Conservation (phyloP, 371 early-diverging fungal genomes). For the Lichtheimia corymbifera region DNA sequence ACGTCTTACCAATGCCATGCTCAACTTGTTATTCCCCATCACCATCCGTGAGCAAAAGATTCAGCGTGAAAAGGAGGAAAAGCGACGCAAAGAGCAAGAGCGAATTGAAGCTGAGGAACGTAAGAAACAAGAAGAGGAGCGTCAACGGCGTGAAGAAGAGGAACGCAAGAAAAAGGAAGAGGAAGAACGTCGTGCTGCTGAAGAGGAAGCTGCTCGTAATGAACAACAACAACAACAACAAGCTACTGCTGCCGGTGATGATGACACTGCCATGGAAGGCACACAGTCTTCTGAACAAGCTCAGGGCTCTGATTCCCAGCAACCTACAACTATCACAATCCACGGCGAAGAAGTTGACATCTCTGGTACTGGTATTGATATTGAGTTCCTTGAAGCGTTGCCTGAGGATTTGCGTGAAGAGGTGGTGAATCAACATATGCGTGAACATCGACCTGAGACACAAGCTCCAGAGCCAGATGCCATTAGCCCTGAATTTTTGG, state of each 20-base stretch:
- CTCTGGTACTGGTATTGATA: slow-evolving; percentile 92
- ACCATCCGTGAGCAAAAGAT: slow-evolving; percentile 73
- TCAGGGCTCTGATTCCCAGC: slow-evolving; percentile 41
- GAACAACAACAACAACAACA: slow-evolving; percentile 14
- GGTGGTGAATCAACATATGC: slow-evolving; percentile 74
- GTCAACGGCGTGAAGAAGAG: slow-evolving; percentile 55
- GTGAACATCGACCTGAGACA: slow-evolving; percentile 30
- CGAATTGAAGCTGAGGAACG: slow-evolving; percentile 30
- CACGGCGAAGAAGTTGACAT: slow-evolving; percentile 78
- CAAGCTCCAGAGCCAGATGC: slow-evolving; percentile 41
- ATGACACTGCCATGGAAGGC: background rate
- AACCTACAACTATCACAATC: slow-evolving; percentile 46
- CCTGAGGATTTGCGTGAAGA: slow-evolving; percentile 95
- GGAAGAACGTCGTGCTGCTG: slow-evolving; percentile 27
- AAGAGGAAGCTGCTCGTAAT: slow-evolving; percentile 16
- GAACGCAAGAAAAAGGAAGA: slow-evolving; percentile 43
- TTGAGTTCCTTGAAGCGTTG: slow-evolving; percentile 91
- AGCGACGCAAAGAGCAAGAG: slow-evolving; percentile 42
- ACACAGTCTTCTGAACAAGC: background rate
- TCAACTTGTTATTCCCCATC: slow-evolving; percentile 75
- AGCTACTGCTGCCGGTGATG: background rate
- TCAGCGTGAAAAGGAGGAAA: slow-evolving; percentile 56
- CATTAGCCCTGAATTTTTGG: slow-evolving; percentile 76
- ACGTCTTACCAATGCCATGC: slow-evolving; percentile 60
- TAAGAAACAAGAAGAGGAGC: slow-evolving; percentile 46